Evolutionary conservation across 768 basidiomycete genomes (phyloP), one percentile per base, ranked within the genome.

Genomic region (Cystobasidium tubakii): DNA sequence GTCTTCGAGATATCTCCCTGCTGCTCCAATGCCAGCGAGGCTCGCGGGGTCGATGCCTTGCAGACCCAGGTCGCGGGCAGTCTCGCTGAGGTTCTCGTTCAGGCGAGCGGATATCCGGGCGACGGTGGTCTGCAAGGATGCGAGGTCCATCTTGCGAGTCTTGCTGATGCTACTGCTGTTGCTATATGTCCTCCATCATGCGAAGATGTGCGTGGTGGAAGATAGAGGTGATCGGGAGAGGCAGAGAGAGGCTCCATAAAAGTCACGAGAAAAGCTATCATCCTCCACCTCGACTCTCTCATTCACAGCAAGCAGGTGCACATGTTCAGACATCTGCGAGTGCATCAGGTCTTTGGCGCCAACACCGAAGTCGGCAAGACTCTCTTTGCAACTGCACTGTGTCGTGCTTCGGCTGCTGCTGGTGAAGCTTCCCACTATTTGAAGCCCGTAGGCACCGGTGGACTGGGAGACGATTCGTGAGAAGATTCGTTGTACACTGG

Each of bases 351-450:
- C 74, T 95, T 96, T 79, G 95, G 95, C 36, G 92, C 94, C 0
- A 96, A 95, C 82, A 98, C 95, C 1, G 88, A 92, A 81, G 93
- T 97, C 63, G 95, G 95, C 31, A 97, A 98, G 82, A 96, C 94
- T 0, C 85, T 97, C 73, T 83, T 97, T 67, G 89, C 91, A 0
- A 86, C 92, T 1, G 91, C 91, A 0, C 87, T 98, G 42, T 86
- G 88, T 54, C 85, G 90, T 42, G 88, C 90, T 0, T 90, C 90
- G 19, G 69, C 75, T 34, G 72, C 67, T 0, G 53, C 65, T 15
- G 70, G 76, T 1, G 74, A 79, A 60, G 62, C 72, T 13, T 75
- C 77, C 2, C 81, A 79, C 43, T 84, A 84, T 77, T 75, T 84
- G 60, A 98, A 98, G 79, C 95, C 95, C 0, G 87, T 97, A 74